Conservation (phyloP, 208 protist species). For the Leishmania tropica region DNA sequence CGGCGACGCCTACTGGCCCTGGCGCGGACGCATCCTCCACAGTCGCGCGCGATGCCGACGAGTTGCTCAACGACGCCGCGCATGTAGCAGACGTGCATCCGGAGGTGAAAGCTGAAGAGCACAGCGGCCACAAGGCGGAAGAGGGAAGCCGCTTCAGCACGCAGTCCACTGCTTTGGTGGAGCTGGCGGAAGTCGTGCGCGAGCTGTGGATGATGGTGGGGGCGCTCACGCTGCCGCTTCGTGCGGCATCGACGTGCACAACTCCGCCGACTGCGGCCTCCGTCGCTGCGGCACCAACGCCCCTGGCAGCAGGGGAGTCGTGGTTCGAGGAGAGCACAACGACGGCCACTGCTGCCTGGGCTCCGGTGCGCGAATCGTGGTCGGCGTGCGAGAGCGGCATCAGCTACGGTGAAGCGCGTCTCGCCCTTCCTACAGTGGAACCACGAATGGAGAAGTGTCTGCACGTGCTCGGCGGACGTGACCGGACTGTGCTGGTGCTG, state of each 20-base stretch:
- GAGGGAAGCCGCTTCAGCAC: neutral
- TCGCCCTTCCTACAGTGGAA: slow-evolving; percentile 8
- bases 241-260: slow-evolving; percentile 16
- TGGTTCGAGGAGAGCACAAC: neutral
- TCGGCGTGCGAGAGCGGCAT: neutral
- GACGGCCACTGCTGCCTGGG: neutral
- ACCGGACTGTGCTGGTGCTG: slow-evolving; percentile 16
- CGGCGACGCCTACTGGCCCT: neutral
- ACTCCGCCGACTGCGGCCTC: neutral
- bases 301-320: neutral
- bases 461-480: slow-evolving; percentile 21
- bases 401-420: slow-evolving; percentile 12
- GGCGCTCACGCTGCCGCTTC: slow-evolving; percentile 24
- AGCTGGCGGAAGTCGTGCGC: slow-evolving; percentile 1
- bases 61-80: neutral
- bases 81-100: neutral
- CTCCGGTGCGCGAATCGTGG: neutral
- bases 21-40: neutral
- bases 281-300: neutral
- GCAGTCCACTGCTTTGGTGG: neutral
- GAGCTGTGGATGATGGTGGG: slow-evolving; percentile 15
- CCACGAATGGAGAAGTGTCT: slow-evolving; percentile 17
- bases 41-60: neutral
- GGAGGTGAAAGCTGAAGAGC: neutral
- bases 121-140: neutral